Base-by-base conservation (phyloP, 768 basidiomycete species). In the Rhodotorula paludigena region DNA sequence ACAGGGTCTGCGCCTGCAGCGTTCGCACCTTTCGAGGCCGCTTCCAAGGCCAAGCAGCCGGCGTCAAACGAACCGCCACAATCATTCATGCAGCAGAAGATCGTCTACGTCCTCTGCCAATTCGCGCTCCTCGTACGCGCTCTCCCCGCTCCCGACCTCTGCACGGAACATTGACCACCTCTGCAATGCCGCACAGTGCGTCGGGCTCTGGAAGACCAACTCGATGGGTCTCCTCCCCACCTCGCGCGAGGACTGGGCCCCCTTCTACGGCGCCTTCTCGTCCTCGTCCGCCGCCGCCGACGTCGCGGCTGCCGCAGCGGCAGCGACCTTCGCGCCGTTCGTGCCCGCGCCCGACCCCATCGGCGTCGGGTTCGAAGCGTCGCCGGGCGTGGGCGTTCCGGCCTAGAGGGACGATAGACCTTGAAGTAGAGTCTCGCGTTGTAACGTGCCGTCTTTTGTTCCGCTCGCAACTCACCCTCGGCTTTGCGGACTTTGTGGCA, bases 171-270 rank as follows among this genome's bases (percentile, higher is more conserved):
- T n/a, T 21, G 20, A 14, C 8, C 12, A 6, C 14, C 36, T 18
- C 16, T 52, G 28, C n/a, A 8, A 28, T 35, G 6, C 5, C 15
- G n/a, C 32, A 33, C 49, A 68, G 66, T 64, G 48, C 30, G 69
- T 76, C 41, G 76, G 71, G 2, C 53, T 74, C n/a, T 76, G 74
- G 69, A 76, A 76, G 58, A 32, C 53, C 61, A 64, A 74, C 61
- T 55, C 61, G 32, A 76, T 76, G 76, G 74, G 74, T 10, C 51
- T 76, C 16, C 66, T 76, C 8, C 76, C 76, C 23, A 68, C 63
- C 8, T 60, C 69, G 25, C 64, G 63, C 25, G 59, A 48, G 20
- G 74, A 75, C 54, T 75, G 71, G 71, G 68, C 74, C 7, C 70
- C 73, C 25, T 72, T 62, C 53, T 47, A 61, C 32, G 38, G 41